Evolutionary conservation across 495 filamentous ascomycete species (phyloP).

Genomic region (Lasiosphaeria hispida): DNA sequence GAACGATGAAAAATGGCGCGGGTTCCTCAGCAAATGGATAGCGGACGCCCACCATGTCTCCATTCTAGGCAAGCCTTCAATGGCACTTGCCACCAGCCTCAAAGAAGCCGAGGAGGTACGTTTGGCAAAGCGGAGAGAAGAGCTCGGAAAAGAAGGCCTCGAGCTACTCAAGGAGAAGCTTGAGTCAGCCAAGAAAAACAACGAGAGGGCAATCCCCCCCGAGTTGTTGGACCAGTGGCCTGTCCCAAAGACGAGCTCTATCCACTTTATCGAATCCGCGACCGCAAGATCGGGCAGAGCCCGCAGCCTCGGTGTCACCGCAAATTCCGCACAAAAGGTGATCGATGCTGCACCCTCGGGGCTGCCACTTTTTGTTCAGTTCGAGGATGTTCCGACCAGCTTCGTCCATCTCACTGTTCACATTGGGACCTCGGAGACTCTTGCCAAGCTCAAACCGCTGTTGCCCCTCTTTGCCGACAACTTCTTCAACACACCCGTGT

Average conservation of each 20-base stretch:
- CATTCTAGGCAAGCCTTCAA: conserved; percentile 80
- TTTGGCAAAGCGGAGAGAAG: conserved; percentile 51
- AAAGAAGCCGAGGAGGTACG: conserved; percentile 68
- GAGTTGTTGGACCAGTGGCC: conserved; percentile 73
- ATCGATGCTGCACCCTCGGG: conserved; percentile 66
- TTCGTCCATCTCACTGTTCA: conserved; percentile 82
- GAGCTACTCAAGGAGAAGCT: conserved; percentile 71
- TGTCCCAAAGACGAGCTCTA: conserved; percentile 80
- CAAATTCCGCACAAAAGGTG: conserved; percentile 70
- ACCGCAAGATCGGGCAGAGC: conserved; percentile 86
- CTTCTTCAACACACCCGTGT: conserved; percentile 89
- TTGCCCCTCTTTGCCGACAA: conserved; percentile 81
- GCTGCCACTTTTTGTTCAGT: conserved; percentile 88
- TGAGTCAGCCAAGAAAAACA: conserved; percentile 73
- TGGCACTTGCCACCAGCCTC: conserved; percentile 64
- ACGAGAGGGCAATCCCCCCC: conserved; percentile 75
- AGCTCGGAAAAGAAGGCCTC: conserved; percentile 54
- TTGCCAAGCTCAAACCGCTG: conserved; percentile 73
- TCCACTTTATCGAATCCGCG: conserved; percentile 87
- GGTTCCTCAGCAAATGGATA: conserved; percentile 79
- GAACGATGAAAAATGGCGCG: conserved; percentile 79
- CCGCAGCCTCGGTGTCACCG: conserved; percentile 58
- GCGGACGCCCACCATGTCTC: conserved; percentile 82
- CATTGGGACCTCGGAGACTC: conserved; percentile 70
- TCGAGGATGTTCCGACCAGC: conserved; percentile 84